Evolutionary conservation across 352 stramenopile species (phyloP), one percentile per base, ranked within the genome.

Genomic region (Globisporangium orthogonon): DNA sequence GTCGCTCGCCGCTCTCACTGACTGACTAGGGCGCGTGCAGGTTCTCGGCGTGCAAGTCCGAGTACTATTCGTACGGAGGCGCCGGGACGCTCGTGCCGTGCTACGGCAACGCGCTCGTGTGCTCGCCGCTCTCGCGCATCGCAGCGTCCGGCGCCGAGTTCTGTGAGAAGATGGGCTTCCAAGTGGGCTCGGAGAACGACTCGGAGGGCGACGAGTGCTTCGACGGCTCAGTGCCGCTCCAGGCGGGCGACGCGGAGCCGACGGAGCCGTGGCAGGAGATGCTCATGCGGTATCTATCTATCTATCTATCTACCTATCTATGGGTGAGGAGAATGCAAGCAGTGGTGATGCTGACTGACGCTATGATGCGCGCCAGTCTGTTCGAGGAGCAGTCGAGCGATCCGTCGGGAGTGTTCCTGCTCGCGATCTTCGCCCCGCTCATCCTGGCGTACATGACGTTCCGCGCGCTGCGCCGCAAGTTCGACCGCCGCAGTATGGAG

Each of bases 31-130:
- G 37, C 17, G 37, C 11, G 7, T 4, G 5, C 31, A 78, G 70
- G 70, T 83, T 64, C 57, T 63, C 71, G 11, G 73, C 82, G 53
- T 94, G 84, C 59, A 76, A 83, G 53, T 60, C 72, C 40, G 84
- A 94, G 55, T 94, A 76, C 56, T 94, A 94, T 56, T 71, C 79
- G 35, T 83, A 87, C 50, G 62, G 67, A n/a, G 75, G 69, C 18
- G 61, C 75, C 4, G 80, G 81, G 7, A 74, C 73, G 17, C 67
- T 94, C 49, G 62, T 69, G 51, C 84, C 84, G 50, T 94, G 84
- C 66, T 94, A 91, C 53, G 84, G 84, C 45, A 91, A 94, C 47
- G 82, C 84, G 15, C 65, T 94, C 43, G 72, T 94, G 40, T 94
- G 84, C 58, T 94, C 84, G 37, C 82, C 72, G 4, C 70, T 94